These are phyloP conservation scores for Starmerella kuoi DNA, from an alignment of 805 yeast species.

Conservation along the genomic window DNA sequence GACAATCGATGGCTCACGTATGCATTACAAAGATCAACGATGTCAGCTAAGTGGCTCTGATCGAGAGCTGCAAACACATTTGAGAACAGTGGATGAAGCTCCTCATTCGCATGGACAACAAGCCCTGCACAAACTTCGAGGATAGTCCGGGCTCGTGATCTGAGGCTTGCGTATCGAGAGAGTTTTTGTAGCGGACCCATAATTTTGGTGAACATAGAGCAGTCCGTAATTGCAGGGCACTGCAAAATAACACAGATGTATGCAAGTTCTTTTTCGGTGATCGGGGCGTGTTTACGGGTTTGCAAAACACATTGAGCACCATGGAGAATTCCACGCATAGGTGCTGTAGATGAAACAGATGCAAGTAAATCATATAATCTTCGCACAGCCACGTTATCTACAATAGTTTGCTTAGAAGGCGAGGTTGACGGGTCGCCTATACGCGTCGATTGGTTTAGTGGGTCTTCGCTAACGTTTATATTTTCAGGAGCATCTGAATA, in stretches of 20 bases:
- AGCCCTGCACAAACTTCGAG: conserved; percentile 59
- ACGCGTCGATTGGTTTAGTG: background rate
- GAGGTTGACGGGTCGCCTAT: background rate
- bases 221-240: conserved; percentile 23
- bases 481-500: background rate
- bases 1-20: conserved; percentile 68
- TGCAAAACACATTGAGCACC: conserved; percentile 23
- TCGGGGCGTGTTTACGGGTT: conserved; percentile 16
- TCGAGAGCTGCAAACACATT: conserved; percentile 34
- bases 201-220: conserved; percentile 26
- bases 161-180: conserved; percentile 21
- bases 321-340: conserved; percentile 24
- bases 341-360: conserved; percentile 18
- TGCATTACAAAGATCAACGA: conserved; percentile 58
- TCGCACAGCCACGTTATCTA: conserved; percentile 10
- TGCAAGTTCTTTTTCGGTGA: conserved; percentile 16
- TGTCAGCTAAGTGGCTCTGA: conserved; percentile 34
- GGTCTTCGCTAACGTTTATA: background rate
- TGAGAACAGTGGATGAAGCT: background rate
- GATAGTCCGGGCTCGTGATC: conserved; percentile 46
- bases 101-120: conserved; percentile 32
- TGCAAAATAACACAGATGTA: conserved; percentile 21
- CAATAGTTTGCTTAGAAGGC: background rate
- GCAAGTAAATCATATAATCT: conserved; percentile 16
- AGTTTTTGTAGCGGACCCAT: conserved; percentile 25